phyloP scores from a whole-genome alignment of 2,329 filamentous ascomycete species.

The Lachnellula arida region DNA sequence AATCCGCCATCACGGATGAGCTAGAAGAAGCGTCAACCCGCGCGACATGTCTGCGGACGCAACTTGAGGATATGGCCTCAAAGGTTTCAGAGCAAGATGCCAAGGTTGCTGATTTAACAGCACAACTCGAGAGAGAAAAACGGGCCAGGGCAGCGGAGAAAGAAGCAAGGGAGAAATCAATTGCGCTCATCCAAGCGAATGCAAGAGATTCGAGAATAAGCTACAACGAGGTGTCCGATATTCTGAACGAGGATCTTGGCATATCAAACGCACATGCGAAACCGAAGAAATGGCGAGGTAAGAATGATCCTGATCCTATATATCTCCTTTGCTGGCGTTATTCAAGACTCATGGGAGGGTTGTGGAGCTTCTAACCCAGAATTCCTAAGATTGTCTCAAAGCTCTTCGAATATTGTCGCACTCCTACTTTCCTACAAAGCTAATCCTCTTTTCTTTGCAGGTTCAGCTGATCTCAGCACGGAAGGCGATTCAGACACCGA shows the following conservation, averaged over 20 bases:
- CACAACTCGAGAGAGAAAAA: slow-evolving; percentile 49
- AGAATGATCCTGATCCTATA: too few species aligned
- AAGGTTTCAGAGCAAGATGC: slow-evolving; percentile 50
- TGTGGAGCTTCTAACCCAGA: too few species aligned
- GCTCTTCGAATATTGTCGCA: too few species aligned
- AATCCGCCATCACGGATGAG: slow-evolving; percentile 50
- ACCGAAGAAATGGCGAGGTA: slow-evolving; percentile 11
- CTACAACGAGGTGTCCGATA: slow-evolving; percentile 3
- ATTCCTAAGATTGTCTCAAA: too few species aligned
- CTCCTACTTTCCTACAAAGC: too few species aligned
- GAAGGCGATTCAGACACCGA: slow-evolving; percentile 53
- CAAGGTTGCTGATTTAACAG: slow-evolving; percentile 45
- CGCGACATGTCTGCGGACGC: slow-evolving; percentile 50
- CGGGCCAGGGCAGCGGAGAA: slow-evolving; percentile 30
- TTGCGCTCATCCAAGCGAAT: slow-evolving; percentile 23
- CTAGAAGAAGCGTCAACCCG: slow-evolving; percentile 51
- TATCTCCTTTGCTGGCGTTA: too few species aligned
- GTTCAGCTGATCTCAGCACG: slow-evolving; percentile 44
- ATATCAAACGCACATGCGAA: slow-evolving; percentile 11
- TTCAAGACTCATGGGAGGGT: too few species aligned
- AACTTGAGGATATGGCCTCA: slow-evolving; percentile 55
- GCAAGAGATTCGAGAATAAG: background rate
- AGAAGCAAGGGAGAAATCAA: slow-evolving; percentile 27
- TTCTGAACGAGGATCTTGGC: slow-evolving; percentile 25
- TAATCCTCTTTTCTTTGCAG: too few species aligned